Conservation (phyloP, 257 asterid species). For the Petunia axillaris region DNA sequence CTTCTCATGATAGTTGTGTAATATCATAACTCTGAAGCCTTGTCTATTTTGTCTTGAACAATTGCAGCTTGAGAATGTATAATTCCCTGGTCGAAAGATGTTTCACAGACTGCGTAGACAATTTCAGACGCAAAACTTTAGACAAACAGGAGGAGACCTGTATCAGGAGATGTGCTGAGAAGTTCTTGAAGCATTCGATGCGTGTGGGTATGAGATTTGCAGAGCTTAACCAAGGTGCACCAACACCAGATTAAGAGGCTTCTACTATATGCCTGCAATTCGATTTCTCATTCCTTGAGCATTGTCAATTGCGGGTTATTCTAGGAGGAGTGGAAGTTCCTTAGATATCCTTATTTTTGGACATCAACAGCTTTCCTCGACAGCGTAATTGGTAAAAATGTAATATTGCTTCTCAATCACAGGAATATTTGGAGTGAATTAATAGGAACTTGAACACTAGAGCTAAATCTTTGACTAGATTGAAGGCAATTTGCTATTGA, state of each 20-base stretch:
- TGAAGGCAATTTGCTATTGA: neutral
- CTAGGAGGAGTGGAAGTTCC: neutral
- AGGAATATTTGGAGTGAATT: neutral
- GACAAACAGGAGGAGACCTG: slow-evolving; percentile 96
- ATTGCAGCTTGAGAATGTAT: slow-evolving; percentile 82
- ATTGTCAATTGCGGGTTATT: neutral
- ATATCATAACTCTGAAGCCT: neutral
- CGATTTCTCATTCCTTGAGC: neutral
- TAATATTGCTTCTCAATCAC: neutral
- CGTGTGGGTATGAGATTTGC: slow-evolving; percentile 93
- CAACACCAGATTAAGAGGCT: slow-evolving; percentile 62
- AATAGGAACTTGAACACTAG: slow-evolving; percentile 10
- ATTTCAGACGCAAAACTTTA: slow-evolving; percentile 69
- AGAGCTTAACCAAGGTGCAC: slow-evolving; percentile 89
- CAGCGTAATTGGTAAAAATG: neutral
- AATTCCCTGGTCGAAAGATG: slow-evolving; percentile 89
- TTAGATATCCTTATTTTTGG: neutral
- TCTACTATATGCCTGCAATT: neutral
- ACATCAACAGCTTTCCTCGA: neutral
- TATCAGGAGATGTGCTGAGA: slow-evolving; percentile 94
- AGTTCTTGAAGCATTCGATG: slow-evolving; percentile 93
- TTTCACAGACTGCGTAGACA: slow-evolving; percentile 82
- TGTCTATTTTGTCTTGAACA: neutral
- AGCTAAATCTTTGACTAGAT: neutral
- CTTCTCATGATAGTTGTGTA: neutral